Base-by-base conservation (phyloP, 345 rosid species). In the Carallia pectinifolia region DNA sequence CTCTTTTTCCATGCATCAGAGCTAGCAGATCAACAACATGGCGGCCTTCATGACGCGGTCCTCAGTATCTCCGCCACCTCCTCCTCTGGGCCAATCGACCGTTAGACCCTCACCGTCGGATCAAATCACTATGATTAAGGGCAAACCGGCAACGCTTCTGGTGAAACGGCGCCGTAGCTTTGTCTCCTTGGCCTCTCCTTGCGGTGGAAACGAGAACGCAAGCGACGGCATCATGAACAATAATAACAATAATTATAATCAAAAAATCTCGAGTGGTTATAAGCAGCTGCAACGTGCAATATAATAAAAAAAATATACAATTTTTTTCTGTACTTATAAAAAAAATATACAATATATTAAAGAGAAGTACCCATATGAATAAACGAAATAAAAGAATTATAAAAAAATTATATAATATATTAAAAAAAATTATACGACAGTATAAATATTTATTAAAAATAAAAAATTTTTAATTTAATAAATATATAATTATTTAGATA, bases 11-110 rank as follows among this genome's bases (percentile, higher is more conserved):
- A 52, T 61, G 59, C 48, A 33, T 53, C 58, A 29, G 8, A 5
- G 9, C 10, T 33, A 2, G 27, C 61, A 6, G 31, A 48, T 52
- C 63, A 40, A 88, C n/a, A n/a, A n/a, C 29, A 19, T 85, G 92
- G 87, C 85, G 52, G 75, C 85, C 62, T 77, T 79, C 33, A 30
- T 82, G 17, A 59, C 73, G 7, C 82, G 85, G 66, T 80, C 80
- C 13, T 80, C 79, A 37, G 52, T 70, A 17, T 52, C 74, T 61
- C 74, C 74, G 7, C 47, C 69, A n/a, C n/a, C n/a, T n/a, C n/a
- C n/a, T n/a, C n/a, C n/a, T 34, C 64, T 70, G 48, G 76, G 73
- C 7, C 85, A 78, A 62, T 58, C 75, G 71, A 50, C 76, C 33
- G 15, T 44, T 34, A 66, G 76, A 62, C 69, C 76, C 0, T 73